Base-by-base conservation (phyloP, 805 yeast species). In the Sugiyamaella floridensis region DNA sequence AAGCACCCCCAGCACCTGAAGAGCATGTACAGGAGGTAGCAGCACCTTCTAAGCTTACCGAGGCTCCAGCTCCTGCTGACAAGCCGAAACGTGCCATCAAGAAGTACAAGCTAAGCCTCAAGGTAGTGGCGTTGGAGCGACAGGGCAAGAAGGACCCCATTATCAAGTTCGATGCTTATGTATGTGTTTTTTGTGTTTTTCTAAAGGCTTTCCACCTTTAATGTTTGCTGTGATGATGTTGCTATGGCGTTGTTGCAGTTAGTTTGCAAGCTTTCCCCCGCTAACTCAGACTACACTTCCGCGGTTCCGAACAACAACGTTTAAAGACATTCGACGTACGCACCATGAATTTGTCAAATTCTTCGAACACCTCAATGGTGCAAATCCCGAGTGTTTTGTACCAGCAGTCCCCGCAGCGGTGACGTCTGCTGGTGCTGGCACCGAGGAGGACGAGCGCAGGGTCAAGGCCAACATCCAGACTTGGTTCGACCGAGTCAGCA, bases 341-440 rank as follows among this genome's bases (percentile, higher is more conserved):
- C 85, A 81, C 64, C 77, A 77, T 54, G 99, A 93, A 67, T 75
- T 89, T 58, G 79, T 78, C 32, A 79, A 82, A 55, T 80, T 93
- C 62, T 87, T 86, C 68, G 81, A 81, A 58, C 92, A 86, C 64
- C 71, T 93, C 57, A 81, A 82, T 52, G 82, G 83, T 18, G 86
- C 95, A 40, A 85, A 89, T 62, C 83, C 92, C 32, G 98, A 93
- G 67, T 90, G 93, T 52, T 89, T 92, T 69, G 89, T 93, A 3
- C 97, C 98, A 0, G 82, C 95, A 5, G 73, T 93, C 43, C 97
- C 98, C 0, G 71, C 75, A 18, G 74, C 93, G 1, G 76, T 74
- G 6, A 85, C 96, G 0, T 77, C 89, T 16, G 90, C 82, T 63
- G 95, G 96, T 22, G 73, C 81, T n/a, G 86, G 86, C 50, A 86